Conservation (phyloP, 2,329 filamentous ascomycete genomes). For the Periconia sp. region DNA sequence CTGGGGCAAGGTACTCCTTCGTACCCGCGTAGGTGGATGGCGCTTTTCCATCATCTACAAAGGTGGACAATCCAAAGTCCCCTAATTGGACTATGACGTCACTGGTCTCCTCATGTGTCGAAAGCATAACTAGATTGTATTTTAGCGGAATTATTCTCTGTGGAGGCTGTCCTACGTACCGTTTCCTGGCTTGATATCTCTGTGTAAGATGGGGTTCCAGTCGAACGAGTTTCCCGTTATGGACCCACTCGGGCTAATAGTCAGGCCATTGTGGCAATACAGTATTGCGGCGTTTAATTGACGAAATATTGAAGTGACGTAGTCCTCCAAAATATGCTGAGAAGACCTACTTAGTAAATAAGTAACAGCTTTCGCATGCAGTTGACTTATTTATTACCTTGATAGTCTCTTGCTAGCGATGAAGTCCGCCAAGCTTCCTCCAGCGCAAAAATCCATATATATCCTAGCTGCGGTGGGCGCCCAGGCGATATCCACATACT, state of each 20-base stretch:
- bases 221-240: not conserved
- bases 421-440: constrained; percentile 1
- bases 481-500: not conserved
- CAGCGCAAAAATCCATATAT: constrained; percentile 1
- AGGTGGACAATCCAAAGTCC: not conserved
- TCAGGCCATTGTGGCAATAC: not conserved
- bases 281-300: not conserved
- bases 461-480: not conserved
- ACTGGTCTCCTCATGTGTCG: not conserved
- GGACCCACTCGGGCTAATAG: not conserved
- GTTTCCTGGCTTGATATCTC: not conserved
- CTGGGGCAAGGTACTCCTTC: not conserved
- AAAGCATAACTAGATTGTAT: not conserved
- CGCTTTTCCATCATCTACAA: not conserved
- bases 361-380: no score
- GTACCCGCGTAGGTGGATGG: not conserved
- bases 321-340: not conserved
- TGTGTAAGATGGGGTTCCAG: not conserved
- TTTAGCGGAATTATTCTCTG: no score
- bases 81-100: not conserved
- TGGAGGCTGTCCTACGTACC: no score
- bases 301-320: not conserved
- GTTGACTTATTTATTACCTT: no score
- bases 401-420: not conserved
- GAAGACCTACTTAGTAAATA: not conserved